phyloP scores from a whole-genome alignment of 2,329 filamentous ascomycete species.

The Fusarium ambrosium region DNA sequence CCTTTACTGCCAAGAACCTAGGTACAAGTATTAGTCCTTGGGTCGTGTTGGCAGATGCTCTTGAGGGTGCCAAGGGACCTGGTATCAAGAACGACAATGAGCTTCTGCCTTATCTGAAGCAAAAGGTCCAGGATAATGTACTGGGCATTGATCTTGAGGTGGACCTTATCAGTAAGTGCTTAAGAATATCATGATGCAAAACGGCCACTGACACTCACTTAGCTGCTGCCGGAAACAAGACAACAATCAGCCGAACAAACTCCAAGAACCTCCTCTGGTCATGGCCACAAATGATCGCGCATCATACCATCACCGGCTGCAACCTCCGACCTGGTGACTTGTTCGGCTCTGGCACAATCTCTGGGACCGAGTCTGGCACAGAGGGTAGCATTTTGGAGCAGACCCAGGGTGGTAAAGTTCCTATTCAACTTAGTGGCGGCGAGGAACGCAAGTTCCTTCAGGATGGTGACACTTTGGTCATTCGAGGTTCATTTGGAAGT shows the following conservation, averaged over 20 bases:
- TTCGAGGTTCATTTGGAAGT: slow-evolving; percentile 76
- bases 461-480: slow-evolving; percentile 78
- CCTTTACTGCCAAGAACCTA: slow-evolving; percentile 73
- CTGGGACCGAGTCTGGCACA: slow-evolving; percentile 72
- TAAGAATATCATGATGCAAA: accelerated
- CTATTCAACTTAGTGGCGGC: slow-evolving; percentile 72
- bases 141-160: slow-evolving; percentile 56
- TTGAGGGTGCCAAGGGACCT: slow-evolving; percentile 52
- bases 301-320: slow-evolving; percentile 84
- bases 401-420: slow-evolving; percentile 75
- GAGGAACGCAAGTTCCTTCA: slow-evolving; percentile 79
- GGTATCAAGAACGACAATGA: slow-evolving; percentile 52
- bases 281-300: slow-evolving; percentile 86
- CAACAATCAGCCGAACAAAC: slow-evolving; percentile 52
- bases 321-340: slow-evolving; percentile 81
- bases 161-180: slow-evolving; percentile 54
- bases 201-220: slow-evolving; percentile 2
- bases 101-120: slow-evolving; percentile 64
- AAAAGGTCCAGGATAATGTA: slow-evolving; percentile 59
- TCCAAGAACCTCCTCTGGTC: slow-evolving; percentile 75
- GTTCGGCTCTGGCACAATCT: slow-evolving; percentile 83
- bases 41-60: slow-evolving; percentile 72
- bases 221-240: slow-evolving; percentile 52
- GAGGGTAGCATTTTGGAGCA: slow-evolving; percentile 81
- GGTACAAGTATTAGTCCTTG: slow-evolving; percentile 72